These are phyloP conservation scores for Triticum aestivum DNA, from an alignment of 176 grass and related monocot genomes.

Conservation along the genomic window IWGSC_CS_RefSeq_v2.1 NC_057803.1:297401030-297401529, in stretches of 20 bases:
- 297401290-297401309: slow-evolving; percentile 20
- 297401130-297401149: slow-evolving; percentile 76
- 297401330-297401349: slow-evolving; percentile 41
- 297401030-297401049: background rate
- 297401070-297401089: slow-evolving; percentile 49
- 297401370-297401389: slow-evolving; percentile 99
- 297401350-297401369: slow-evolving; percentile 83
- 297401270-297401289: background rate
- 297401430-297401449: slow-evolving; percentile 99
- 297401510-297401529: slow-evolving; percentile 5
- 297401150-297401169: slow-evolving; percentile 89
- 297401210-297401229: background rate
- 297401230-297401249: slow-evolving; percentile 3
- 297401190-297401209: slow-evolving; percentile 45
- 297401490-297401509: slow-evolving; percentile 63
- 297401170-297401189: slow-evolving; percentile 99
- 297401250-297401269: slow-evolving; percentile 14
- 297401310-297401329: slow-evolving; percentile 13
- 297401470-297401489: slow-evolving; percentile 98
- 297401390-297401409: slow-evolving; percentile 97
- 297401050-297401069: slow-evolving; percentile 18
- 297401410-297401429: slow-evolving; percentile 97
- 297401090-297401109: slow-evolving; percentile 87
- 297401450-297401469: slow-evolving; percentile 98
- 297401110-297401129: slow-evolving; percentile 95